Conservation (phyloP, 2,329 filamentous ascomycete genomes). For the Diaporthe destruens region DNA sequence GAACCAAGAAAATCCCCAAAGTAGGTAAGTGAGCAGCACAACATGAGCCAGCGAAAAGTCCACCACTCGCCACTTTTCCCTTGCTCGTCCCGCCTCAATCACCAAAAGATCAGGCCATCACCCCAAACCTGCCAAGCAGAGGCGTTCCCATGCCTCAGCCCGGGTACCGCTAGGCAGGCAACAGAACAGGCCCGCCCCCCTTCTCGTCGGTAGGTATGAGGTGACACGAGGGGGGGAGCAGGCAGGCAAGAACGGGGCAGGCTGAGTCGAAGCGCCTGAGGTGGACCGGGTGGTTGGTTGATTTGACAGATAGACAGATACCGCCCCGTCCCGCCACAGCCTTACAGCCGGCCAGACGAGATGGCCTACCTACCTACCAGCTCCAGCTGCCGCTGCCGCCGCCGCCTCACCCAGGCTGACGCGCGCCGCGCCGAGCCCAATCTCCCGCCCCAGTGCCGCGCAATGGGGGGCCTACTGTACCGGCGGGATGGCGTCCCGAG, state of each 20-base stretch:
- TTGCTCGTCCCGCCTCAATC: constrained; percentile 7
- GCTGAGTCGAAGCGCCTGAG: not conserved
- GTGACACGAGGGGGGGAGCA: not conserved
- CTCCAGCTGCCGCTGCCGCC: not conserved
- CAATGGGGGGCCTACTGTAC: not conserved
- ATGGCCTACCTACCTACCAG: no score
- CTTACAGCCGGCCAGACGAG: constrained; percentile 8
- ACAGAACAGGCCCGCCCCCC: not conserved
- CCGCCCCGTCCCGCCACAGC: constrained; percentile 17
- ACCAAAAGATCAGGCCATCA: constrained; percentile 22
- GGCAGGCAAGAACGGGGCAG: not conserved
- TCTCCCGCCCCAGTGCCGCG: not conserved
- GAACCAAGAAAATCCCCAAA: not conserved
- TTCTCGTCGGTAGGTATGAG: not conserved
- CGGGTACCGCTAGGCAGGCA: not conserved
- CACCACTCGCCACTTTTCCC: not conserved
- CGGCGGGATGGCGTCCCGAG: no score
- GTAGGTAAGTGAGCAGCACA: not conserved
- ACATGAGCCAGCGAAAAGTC: not conserved
- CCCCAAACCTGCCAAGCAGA: constrained; percentile 9
- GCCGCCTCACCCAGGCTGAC: not conserved
- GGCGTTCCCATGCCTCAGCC: constrained; percentile 15
- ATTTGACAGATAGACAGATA: not conserved
- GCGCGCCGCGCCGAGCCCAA: not conserved
- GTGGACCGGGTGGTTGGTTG: not conserved